Base-by-base conservation (phyloP, 192 early-diverging fungal genomes). In the Mortierella alpina region DNA sequence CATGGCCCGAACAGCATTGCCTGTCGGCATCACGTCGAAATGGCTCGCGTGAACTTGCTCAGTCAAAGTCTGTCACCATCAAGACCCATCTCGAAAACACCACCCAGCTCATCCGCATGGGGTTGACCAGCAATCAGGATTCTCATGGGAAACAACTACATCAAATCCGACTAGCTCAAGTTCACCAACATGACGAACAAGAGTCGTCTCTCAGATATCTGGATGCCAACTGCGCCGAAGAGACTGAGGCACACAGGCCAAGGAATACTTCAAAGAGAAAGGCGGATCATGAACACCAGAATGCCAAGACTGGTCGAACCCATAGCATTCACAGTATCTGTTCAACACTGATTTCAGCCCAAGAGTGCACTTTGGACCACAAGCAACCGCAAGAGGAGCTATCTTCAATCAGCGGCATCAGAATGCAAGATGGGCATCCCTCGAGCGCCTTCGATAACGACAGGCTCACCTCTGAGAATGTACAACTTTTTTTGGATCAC, bases 81-180 rank as follows among this genome's bases (percentile, higher is more conserved):
- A 70, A 17, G 17, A 40, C 39, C 4, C 51, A 75, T 6, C 41
- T 67, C 13, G 6, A 39, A 5, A 75, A 68, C 57, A 68, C 48
- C 9, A 2, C 55, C 1, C 73, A 75, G 48, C 65, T 75, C 44
- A 50, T 52, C 47, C 58, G 49, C 8, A 66, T 75, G 73, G 73
- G 73, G 0, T 40, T 75, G 39, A 55, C 73, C 39, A 45, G 58
- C 9, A 8, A 52, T 18, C 5, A n/a, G 4, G 23, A 13, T 11
- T 20, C 60, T 1, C 23, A 22, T 2, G 69, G 60, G 8, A 20
- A 39, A 18, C 50, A 18, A 8, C 60, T 53, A 13, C 41, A 53
- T 20, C 20, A 3, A 14, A 15, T 63, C 46, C 59, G 52, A 42
- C 7, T 48, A 45, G 39, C 50, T 61, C 31, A 7, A 6, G 13